Base-by-base conservation (phyloP, 2,329 filamentous ascomycete species). In the Clarireedia hainanense region DNA sequence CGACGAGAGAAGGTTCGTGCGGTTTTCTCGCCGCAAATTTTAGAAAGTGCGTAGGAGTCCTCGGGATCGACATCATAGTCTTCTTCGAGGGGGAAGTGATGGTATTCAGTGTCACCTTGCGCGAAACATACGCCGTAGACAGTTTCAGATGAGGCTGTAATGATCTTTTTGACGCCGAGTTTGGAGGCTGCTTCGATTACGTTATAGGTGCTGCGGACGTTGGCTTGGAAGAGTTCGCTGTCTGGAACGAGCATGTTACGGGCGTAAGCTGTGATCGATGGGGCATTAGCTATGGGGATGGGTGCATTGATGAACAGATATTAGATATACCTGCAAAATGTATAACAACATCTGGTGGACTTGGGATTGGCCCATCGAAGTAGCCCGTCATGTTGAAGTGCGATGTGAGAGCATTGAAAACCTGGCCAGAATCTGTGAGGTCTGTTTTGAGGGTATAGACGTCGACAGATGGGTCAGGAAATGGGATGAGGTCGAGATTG, bases 141-240 rank as follows among this genome's bases (percentile, higher is more conserved):
- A 0, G 80, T 82, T 62, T 83, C 79, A 20, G 74, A 78, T 56
- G 74, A 78, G 1, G 82, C 82, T 48, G 9, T 76, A 63, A 85
- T 74, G 62, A 85, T 78, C 63, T 85, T 85, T 61, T 75, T 76
- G 6, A 85, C 78, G 12, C 80, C 80, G 0, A 85, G 71, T 59
- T 83, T 83, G 64, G 75, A 81, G 0, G 81, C 80, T 26, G 80
- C 80, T 68, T 85, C 82, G 59, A 85, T 76, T 24, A 85, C 75
- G 62, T 85, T 85, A 68, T 84, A 84, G 0, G 78, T 81, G 9
- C 75, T 73, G 0, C 73, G 70, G 0, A 78, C 74, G 62, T 85
- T 86, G 26, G 71, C 75, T 17, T 72, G 72, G 68, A 81, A 85
- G 51, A 74, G 78, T 63, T 83, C 79, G 51, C 78, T 80, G 64